Percentiles rank a stretch among this genome's conserved stretches.
Evolutionary conservation across 805 yeast genomes (phyloP).

Genomic region (Saccharomycodes ludwigii): DNA sequence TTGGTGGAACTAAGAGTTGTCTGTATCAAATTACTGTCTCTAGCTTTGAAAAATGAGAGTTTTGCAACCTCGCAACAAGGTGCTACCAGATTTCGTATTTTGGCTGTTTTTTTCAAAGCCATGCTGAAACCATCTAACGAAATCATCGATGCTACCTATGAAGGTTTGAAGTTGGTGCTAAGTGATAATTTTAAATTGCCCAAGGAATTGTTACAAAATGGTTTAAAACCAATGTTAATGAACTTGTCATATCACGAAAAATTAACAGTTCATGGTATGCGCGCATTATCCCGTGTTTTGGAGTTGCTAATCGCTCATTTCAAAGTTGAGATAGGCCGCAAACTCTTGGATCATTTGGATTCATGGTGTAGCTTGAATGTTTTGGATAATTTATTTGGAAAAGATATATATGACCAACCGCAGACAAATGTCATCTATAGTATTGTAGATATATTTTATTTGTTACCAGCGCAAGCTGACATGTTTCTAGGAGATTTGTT

Average conservation of each 20-base stretch:
- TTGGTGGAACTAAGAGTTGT: constrained; percentile 79
- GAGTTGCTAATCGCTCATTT: constrained; percentile 85
- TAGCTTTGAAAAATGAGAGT: constrained; percentile 77
- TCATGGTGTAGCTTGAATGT: constrained; percentile 90
- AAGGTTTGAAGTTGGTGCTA: constrained; percentile 71
- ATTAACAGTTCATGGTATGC: constrained; percentile 77
- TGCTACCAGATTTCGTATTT: constrained; percentile 68
- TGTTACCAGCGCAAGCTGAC: constrained; percentile 84
- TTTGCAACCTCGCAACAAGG: constrained; percentile 64
- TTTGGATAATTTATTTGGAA: constrained; percentile 62
- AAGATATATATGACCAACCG: constrained; percentile 67
- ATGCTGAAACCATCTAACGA: constrained; percentile 73
- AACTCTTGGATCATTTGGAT: constrained; percentile 80
- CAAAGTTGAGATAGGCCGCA: constrained; percentile 93
- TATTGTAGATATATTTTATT: constrained; percentile 79
- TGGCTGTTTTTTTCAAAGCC: constrained; percentile 92
- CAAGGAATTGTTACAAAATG: constrained; percentile 87
- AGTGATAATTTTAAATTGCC: constrained; percentile 84
- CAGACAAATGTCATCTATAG: constrained; percentile 83
- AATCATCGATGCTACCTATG: constrained; percentile 87
- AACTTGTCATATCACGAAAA: constrained; percentile 89
- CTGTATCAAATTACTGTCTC: constrained; percentile 70
- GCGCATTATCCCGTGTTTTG: constrained; percentile 76
- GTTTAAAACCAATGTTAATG: constrained; percentile 90
- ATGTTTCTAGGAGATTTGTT: constrained; percentile 83